These are phyloP conservation scores for Tirmania nivea DNA, from an alignment of 495 filamentous ascomycete genomes.

Conservation along the genomic window DNA sequence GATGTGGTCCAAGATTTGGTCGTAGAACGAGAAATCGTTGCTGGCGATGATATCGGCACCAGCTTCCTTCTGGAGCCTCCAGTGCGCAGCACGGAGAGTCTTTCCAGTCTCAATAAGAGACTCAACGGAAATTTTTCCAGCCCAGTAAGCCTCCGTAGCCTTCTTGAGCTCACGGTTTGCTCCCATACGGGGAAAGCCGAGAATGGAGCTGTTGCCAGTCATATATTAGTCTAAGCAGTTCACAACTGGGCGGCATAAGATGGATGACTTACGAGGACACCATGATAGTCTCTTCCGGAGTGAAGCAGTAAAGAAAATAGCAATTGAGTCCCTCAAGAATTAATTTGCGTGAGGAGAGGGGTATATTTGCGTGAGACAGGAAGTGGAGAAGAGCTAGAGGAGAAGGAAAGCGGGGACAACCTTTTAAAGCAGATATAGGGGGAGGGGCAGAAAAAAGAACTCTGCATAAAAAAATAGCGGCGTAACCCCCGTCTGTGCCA, in stretches of 20 bases:
- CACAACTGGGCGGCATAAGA: background rate
- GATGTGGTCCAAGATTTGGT: slow-evolving; percentile 96
- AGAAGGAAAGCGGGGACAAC: too few species aligned
- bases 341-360: too few species aligned
- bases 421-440: too few species aligned
- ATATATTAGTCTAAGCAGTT: too few species aligned
- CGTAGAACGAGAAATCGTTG: slow-evolving; percentile 98
- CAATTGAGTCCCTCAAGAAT: too few species aligned
- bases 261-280: background rate
- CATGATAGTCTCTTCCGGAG: background rate
- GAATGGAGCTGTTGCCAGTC: slow-evolving; percentile 29
- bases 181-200: slow-evolving; percentile 89
- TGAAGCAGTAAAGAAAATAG: too few species aligned
- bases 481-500: too few species aligned
- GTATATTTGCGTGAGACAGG: too few species aligned
- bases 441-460: too few species aligned
- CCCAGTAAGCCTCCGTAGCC: slow-evolving; percentile 96
- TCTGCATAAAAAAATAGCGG: too few species aligned
- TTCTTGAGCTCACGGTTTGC: slow-evolving; percentile 98
- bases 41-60: slow-evolving; percentile 92
- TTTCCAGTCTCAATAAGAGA: slow-evolving; percentile 84
- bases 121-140: slow-evolving; percentile 68
- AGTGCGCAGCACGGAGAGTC: slow-evolving; percentile 85
- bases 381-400: too few species aligned
- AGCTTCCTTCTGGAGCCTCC: slow-evolving; percentile 97